Evolutionary conservation across 78 protist species (phyloP).

Genomic region (Speleostelium caveatum): DNA sequence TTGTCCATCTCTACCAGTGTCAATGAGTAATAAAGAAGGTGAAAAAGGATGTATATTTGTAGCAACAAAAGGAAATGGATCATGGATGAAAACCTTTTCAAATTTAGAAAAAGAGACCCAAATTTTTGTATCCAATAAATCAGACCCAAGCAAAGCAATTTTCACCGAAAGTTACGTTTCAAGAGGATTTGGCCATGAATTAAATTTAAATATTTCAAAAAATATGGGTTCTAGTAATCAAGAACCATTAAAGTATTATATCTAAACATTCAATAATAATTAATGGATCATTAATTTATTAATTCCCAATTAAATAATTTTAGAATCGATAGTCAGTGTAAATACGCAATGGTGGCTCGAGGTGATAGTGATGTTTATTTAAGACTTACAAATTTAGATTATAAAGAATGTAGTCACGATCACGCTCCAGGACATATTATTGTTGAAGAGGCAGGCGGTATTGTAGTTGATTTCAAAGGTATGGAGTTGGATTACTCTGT

Average conservation of each 20-base stretch:
- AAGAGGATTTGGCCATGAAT: slow-evolving; percentile 75
- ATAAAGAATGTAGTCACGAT: slow-evolving; percentile 79
- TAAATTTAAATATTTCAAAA: slow-evolving; percentile 39
- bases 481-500: slow-evolving; percentile 37
- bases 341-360: slow-evolving; percentile 83
- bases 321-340: slow-evolving; percentile 83
- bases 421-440: slow-evolving; percentile 77
- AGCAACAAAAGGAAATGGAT: slow-evolving; percentile 23
- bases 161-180: slow-evolving; percentile 68
- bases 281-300: not conserved
- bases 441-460: slow-evolving; percentile 82
- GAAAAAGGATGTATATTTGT: slow-evolving; percentile 65
- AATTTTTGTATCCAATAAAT: slow-evolving; percentile 13
- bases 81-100: slow-evolving; percentile 16
- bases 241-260: slow-evolving; percentile 46
- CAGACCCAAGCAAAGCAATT: slow-evolving; percentile 52
- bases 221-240: slow-evolving; percentile 19
- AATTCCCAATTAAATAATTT: not conserved
- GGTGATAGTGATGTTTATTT: slow-evolving; percentile 79
- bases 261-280: not conserved
- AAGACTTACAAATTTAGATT: slow-evolving; percentile 50
- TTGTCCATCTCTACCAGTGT: slow-evolving; percentile 70
- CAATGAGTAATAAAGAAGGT: not conserved
- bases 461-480: slow-evolving; percentile 58
- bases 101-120: not conserved